Base-by-base conservation (phyloP, 139 green algal genomes). In the Desmodesmus armatus region DNA sequence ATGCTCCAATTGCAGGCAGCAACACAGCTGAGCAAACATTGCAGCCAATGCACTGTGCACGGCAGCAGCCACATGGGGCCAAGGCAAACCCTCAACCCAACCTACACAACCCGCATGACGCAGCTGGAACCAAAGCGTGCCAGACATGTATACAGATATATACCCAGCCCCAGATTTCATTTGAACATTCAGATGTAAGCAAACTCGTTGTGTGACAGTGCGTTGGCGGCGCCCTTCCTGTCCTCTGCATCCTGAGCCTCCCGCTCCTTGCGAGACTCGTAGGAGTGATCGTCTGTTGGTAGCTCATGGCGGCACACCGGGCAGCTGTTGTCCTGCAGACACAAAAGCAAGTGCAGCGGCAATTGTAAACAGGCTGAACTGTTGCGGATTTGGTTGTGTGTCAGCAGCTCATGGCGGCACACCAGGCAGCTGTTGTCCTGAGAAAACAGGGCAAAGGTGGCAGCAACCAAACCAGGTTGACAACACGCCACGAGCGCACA, bases 361-460 rank as follows among this genome's bases (percentile, higher is more conserved):
- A 19, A n/a, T n/a, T 15, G 9, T 29, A 23, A 72, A n/a, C 25
- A n/a, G 63, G 21, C 11, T 19, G 63, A 29, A n/a, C 25, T 11
- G 11, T 19, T n/a, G 63, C 35, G 21, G 23, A 17, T 29, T n/a
- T 67, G 51, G 82, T 96, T 91, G 60, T 97, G 92, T 1, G 60
- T 62, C 15, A 62, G 62, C 31, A 62, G 62, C 60, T 84, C 78
- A 47, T 43, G 37, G 15, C 75, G 58, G 88, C 94, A 97, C 0
- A 94, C 67, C 1, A 95, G 95, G 87, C 95, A 98, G 33, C 85
- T 92, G 87, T 98, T 98, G 85, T 85, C 82, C 63, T 85, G n/a
- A n/a, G n/a, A n/a, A 19, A 40, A 88, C 51, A 70, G 63, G 96
- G 91, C 90, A 90, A 94, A 29, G 90, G n/a, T n/a, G n/a, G n/a